Evolutionary conservation across 805 yeast genomes (phyloP), one percentile per base, ranked within the genome.

Genomic region (Ogataea pini): DNA sequence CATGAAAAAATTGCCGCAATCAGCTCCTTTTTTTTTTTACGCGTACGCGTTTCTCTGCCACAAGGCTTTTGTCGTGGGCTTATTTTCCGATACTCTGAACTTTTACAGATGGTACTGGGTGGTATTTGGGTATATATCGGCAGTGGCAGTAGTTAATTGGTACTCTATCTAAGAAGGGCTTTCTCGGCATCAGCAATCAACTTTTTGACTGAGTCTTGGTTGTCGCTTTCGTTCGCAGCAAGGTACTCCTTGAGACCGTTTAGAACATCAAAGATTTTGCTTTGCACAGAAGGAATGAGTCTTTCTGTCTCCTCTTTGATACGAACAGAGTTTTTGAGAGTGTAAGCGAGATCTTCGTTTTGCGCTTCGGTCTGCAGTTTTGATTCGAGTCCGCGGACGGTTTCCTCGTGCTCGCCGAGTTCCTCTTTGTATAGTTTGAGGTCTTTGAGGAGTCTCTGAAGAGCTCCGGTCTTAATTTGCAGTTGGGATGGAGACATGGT

Each of bases 391-490:
- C 24, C 42, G 1, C 42, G 33, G 7, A 55, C 48, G 8, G 51
- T 51, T 12, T 50, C 48, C n/a, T 55, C 47, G 24, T 53, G 55
- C 47, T 69, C 60, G 14, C 63, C 64, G 18, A 78, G 71, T 59
- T 88, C 96, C 48, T 75, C 72, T 32, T 74, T 70, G 62, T 88
- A 89, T 33, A 81, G 72, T 13, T 61, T 61, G 52, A 83, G 83
- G 63, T 89, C 96, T 57, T 86, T 86, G 37, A 83, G 58, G 14
- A 89, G 72, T 54, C 96, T 74, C 55, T 77, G 77, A 39, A 88
- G 71, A 1, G 96, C 90, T 51, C 78, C 80, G 31, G 78, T 75
- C 57, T 86, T 86, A 64, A 89, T 86, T 59, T 85, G 87, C 36
- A 87, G 67, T 51, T 76, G 81, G 1, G 89, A 72, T 31, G 44